These are phyloP conservation scores for Chytridium lagenaria DNA, from an alignment of 371 early-diverging fungal species.

Conservation along the genomic window DNA sequence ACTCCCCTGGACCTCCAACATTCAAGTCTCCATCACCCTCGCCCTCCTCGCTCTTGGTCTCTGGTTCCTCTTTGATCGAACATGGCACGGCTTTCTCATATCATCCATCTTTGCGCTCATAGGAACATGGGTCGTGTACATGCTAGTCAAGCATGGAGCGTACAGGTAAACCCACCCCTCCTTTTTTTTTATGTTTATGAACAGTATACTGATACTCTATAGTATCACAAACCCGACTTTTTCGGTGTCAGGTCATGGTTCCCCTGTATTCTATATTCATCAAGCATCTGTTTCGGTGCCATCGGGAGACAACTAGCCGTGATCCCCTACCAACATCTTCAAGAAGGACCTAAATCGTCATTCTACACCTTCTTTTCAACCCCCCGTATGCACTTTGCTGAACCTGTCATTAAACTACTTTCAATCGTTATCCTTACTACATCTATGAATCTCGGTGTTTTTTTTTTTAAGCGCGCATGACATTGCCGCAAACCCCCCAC, in stretches of 20 bases:
- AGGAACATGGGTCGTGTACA: conserved; percentile 59
- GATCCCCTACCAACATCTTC: conserved; percentile 16
- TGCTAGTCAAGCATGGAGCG: conserved; percentile 58
- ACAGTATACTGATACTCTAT: background rate
- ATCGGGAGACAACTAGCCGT: conserved; percentile 57
- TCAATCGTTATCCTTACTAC: too few relatives aligned
- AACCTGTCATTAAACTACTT: too few relatives aligned
- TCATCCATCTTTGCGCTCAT: conserved; percentile 54
- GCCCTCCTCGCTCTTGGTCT: conserved; percentile 59
- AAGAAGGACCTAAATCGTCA: too few relatives aligned
- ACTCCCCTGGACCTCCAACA: conserved; percentile 58
- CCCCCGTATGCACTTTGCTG: too few relatives aligned
- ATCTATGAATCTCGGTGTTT: too few relatives aligned
- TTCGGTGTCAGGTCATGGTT: conserved; percentile 66
- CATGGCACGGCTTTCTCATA: conserved; percentile 62
- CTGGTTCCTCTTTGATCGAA: conserved; percentile 70
- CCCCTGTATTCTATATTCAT: conserved; percentile 64
- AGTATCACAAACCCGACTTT: conserved; percentile 63
- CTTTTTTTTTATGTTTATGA: too few relatives aligned
- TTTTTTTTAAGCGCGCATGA: too few relatives aligned
- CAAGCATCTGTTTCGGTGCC: conserved; percentile 63
- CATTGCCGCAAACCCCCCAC: too few relatives aligned
- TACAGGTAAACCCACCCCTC: conserved; percentile 54
- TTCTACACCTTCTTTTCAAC: too few relatives aligned
- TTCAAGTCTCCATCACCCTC: conserved; percentile 62